These are phyloP conservation scores for Eucalyptus pauciflora DNA, from an alignment of 345 rosid species.

Conservation along the genomic window DNA sequence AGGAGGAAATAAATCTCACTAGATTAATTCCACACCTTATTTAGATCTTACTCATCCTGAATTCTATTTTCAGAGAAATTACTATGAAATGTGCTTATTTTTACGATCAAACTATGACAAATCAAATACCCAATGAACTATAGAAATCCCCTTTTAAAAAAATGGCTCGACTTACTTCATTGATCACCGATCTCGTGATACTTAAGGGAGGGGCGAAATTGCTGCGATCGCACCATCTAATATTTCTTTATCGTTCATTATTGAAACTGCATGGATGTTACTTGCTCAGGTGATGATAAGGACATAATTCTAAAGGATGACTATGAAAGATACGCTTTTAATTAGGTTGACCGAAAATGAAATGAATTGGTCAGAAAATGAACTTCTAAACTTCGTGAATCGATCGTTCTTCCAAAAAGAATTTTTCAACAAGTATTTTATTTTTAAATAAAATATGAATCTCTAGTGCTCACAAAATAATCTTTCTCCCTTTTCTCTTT, in stretches of 20 bases:
- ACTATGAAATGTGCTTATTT: neutral
- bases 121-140: neutral
- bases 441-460: neutral
- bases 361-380: neutral
- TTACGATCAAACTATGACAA: rapidly evolving
- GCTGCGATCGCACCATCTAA: rapidly evolving
- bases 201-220: neutral
- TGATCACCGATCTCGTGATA: neutral
- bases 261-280: neutral
- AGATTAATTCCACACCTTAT: neutral
- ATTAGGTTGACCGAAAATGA: neutral
- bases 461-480: neutral
- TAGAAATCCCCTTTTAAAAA: neutral
- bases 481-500: neutral
- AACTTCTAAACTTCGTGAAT: neutral
- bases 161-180: rapidly evolving
- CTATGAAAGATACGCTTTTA: neutral
- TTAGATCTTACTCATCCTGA: neutral
- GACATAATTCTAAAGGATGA: neutral
- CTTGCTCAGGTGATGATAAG: neutral
- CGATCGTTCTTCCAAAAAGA: rapidly evolving
- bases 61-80: neutral
- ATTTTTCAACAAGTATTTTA: neutral
- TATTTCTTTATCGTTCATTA: neutral
- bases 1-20: neutral